Evolutionary conservation across 306 rosid genomes (phyloP).

Genomic region (Sophora flavescens): DNA sequence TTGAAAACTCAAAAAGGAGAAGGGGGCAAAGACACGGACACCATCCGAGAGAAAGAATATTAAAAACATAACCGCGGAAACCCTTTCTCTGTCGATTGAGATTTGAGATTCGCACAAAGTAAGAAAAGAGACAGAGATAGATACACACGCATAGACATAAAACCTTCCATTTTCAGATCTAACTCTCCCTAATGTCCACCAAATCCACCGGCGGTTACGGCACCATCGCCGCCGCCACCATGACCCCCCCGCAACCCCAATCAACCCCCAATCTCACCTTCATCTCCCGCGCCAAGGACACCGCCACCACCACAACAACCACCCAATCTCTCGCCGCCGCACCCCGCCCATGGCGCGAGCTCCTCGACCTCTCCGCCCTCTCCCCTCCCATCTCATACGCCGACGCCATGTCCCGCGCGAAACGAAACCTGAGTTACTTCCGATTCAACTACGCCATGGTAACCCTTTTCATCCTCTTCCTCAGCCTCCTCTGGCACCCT

Average conservation of each 20-base stretch:
- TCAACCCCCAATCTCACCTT: conserved; percentile 18
- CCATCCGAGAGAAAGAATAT: not conserved
- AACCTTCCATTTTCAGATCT: conserved; percentile 44
- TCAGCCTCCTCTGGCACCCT: conserved; percentile 59
- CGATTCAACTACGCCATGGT: conserved; percentile 52
- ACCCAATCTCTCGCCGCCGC: conserved; percentile 29
- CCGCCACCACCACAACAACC: not conserved
- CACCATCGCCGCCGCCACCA: conserved; percentile 9
- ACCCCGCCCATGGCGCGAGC: conserved; percentile 58
- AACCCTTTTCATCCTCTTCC: conserved; percentile 48
- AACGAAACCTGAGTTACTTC: conserved; percentile 54
- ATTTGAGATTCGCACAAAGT: too few species aligned
- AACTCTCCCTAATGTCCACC: conserved; percentile 38
- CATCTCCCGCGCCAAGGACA: conserved; percentile 28
- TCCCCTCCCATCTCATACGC: conserved; percentile 49
- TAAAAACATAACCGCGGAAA: not conserved
- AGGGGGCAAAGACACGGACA: not conserved
- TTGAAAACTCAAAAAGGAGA: not conserved
- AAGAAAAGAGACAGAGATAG: too few species aligned
- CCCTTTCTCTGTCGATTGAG: not conserved
- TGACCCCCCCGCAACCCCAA: not conserved
- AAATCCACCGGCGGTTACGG: conserved; percentile 41
- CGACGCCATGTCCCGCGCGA: conserved; percentile 56
- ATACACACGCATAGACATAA: not conserved
- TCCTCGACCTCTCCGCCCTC: conserved; percentile 49